phyloP scores from a whole-genome alignment of 2,329 filamentous ascomycete genomes.

The Didymella lethalis region DNA sequence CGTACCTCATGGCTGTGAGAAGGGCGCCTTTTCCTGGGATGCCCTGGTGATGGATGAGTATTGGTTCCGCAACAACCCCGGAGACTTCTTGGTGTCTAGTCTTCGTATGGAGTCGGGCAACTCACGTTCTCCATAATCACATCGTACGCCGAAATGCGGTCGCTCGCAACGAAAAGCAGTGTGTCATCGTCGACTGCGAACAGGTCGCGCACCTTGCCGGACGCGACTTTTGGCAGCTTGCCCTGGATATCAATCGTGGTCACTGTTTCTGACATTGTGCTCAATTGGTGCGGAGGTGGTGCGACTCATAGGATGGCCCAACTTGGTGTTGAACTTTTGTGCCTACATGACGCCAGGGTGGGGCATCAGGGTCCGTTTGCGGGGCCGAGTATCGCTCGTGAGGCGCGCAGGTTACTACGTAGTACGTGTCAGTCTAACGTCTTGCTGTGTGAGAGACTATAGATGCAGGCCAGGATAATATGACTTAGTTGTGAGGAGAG shows the following conservation, averaged over 20 bases:
- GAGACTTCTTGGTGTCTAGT: not conserved
- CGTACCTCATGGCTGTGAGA: constrained; percentile 68
- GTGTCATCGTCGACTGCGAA: constrained; percentile 74
- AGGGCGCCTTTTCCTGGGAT: constrained; percentile 73
- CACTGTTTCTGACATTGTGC: constrained; percentile 30
- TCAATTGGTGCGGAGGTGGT: constrained; percentile 10
- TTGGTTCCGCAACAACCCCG: not conserved
- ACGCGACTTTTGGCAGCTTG: constrained; percentile 59
- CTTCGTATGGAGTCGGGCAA: not conserved
- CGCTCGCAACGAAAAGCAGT: constrained; percentile 83
- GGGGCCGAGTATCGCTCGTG: constrained; percentile 7
- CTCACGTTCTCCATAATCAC: constrained; percentile 81
- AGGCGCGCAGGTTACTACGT: not conserved
- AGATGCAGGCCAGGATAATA: too few relatives aligned
- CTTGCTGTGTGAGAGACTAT: not conserved
- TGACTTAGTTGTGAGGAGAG: not conserved
- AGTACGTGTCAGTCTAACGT: not conserved
- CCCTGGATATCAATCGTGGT: constrained; percentile 47
- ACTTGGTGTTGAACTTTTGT: constrained; percentile 32
- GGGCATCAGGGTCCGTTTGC: constrained; percentile 18
- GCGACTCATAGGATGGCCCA: constrained; percentile 13
- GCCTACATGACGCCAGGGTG: constrained; percentile 28
- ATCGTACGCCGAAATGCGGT: constrained; percentile 96
- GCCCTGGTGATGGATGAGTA: constrained; percentile 56
- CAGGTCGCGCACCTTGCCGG: constrained; percentile 82